Conservation (phyloP, 2,329 filamentous ascomycete species). For the Thermomyces lanuginosus region DNA sequence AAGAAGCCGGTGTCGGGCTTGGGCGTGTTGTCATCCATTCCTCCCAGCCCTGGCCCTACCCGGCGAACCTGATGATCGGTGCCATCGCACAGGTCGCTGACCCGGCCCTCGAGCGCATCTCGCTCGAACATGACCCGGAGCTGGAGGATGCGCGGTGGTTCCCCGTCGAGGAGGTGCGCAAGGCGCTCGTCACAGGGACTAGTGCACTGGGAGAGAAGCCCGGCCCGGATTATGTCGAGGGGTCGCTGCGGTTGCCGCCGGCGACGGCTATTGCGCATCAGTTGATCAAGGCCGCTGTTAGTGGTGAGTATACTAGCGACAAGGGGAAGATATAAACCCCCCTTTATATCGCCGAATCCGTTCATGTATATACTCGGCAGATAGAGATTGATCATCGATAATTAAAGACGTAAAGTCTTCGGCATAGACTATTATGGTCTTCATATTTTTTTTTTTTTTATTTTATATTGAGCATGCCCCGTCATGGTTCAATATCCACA, state of each 20-base stretch:
- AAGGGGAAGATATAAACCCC: slow-evolving; percentile 35
- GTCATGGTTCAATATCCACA: too few relatives aligned
- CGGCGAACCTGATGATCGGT: slow-evolving; percentile 69
- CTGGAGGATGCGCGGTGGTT: slow-evolving; percentile 86
- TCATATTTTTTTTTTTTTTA: too few relatives aligned
- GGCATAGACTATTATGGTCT: too few relatives aligned
- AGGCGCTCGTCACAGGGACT: slow-evolving; percentile 52
- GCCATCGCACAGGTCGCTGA: slow-evolving; percentile 69
- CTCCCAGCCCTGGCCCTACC: slow-evolving; percentile 78
- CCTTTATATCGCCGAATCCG: too few relatives aligned
- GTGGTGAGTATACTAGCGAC: slow-evolving; percentile 47
- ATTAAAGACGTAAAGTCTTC: too few relatives aligned
- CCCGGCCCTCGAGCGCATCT: slow-evolving; percentile 63
- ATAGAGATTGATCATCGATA: too few relatives aligned
- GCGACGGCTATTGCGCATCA: slow-evolving; percentile 84
- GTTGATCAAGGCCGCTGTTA: slow-evolving; percentile 61
- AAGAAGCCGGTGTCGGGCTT: slow-evolving; percentile 62
- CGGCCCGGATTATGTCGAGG: slow-evolving; percentile 55
- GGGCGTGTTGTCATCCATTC: slow-evolving; percentile 68
- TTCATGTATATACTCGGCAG: too few relatives aligned
- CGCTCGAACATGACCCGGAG: slow-evolving; percentile 77
- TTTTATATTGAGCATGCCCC: too few relatives aligned
- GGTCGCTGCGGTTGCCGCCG: slow-evolving; percentile 64
- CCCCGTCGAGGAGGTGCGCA: slow-evolving; percentile 58
- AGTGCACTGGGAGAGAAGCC: slow-evolving; percentile 50